Evolutionary conservation across 2,329 filamentous ascomycete genomes (phyloP), one percentile per base, ranked within the genome.

Genomic region (Cladosporium sp.): DNA sequence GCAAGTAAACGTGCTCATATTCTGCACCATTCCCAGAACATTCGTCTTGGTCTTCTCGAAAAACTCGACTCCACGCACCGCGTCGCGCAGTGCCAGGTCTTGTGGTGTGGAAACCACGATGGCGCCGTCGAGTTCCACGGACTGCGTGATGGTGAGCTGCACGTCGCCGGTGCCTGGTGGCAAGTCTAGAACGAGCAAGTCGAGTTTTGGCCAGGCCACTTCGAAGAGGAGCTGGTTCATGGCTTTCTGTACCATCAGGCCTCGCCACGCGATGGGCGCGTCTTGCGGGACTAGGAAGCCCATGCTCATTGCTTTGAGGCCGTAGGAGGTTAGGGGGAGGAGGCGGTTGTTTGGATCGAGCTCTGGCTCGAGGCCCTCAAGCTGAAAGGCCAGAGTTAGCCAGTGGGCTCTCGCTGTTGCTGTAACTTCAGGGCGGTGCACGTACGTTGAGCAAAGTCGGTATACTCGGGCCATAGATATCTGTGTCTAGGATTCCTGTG

Each of bases 251-350:
- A 97, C 88, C 91, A 98, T 96, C 2, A 95, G 79, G 0, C 93
- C 93, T 45, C 93, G 83, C 93, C 93, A 98, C 27, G 93, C 91
- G 13, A 98, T 86, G 0, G 91, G 88, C 4, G 88, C 86, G 9
- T 83, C 78, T 57, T 89, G 84, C 16, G 80, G 81, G 1, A 95
- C 83, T 1, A 98, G 78, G 57, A 95, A 97, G 43, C 93, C 93
- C 88, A 98, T 97, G 0, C 91, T 96, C 93, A 98, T 98, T 49
- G 90, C 94, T 70, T 94, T 94, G 50, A 98, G 79, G 35, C 93
- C 93, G 72, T 97, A 97, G 65, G 95, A 95, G 18, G 87, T 90
- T 19, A 98, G 72, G 0, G 93, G 93, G 1, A 97, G 63, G 3
- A 98, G 78, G 61, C 90, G 84, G 62, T 91, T 90, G 59, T 86